A percentile compares a stretch with the other conserved stretches of the same genome.
Evolutionary conservation across 495 filamentous ascomycete genomes (phyloP).

Genomic region (Podospora comata): DNA sequence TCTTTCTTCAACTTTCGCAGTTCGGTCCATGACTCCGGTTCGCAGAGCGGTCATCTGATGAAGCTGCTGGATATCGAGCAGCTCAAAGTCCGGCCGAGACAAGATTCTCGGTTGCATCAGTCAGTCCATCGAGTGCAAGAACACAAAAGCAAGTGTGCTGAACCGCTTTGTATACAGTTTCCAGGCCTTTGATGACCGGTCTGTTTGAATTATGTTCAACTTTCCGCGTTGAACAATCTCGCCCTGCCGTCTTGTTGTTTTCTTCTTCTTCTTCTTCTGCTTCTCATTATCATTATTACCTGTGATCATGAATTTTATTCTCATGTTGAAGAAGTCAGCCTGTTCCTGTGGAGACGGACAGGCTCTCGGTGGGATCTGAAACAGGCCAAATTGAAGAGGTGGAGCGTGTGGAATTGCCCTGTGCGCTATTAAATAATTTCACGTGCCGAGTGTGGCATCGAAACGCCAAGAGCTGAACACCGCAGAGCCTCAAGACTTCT

Average conservation of each 20-base stretch:
- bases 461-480: conserved; percentile 18
- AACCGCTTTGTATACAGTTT: neutral
- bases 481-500: conserved; percentile 24
- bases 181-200: neutral
- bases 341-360: conserved; percentile 8
- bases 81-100: neutral
- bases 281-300: neutral
- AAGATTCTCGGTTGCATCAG: neutral
- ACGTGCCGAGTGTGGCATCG: conserved; percentile 13
- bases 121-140: no score
- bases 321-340: neutral
- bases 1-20: conserved; percentile 12
- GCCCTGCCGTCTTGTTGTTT: conserved; percentile 11
- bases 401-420: conserved; percentile 8
- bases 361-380: conserved; percentile 17
- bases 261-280: neutral
- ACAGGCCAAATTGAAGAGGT: conserved; percentile 15
- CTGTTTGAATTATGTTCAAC: conserved; percentile 7
- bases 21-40: conserved; percentile 3
- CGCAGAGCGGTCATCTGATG: conserved; percentile 4
- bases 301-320: neutral
- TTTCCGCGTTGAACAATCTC: neutral
- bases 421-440: conserved; percentile 19
- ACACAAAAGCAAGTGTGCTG: no score
- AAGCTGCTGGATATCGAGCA: neutral